Conservation (phyloP, 495 filamentous ascomycete species). For the Talaromyces ruber region DNA sequence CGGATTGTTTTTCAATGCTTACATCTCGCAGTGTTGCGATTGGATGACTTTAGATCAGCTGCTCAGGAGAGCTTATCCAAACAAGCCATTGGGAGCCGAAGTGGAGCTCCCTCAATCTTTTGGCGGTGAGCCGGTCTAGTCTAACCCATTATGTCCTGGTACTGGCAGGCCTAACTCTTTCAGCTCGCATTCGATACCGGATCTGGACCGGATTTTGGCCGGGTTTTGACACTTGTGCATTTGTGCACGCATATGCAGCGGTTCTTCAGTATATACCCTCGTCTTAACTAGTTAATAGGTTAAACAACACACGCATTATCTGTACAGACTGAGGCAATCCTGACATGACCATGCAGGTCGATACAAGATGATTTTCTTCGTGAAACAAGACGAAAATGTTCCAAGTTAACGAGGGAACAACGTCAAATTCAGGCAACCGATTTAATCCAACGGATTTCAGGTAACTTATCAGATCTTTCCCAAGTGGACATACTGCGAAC, state of each 20-base stretch:
- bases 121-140: not conserved
- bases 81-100: not conserved
- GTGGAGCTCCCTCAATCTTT: not conserved
- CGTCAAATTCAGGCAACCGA: not conserved
- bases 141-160: not conserved
- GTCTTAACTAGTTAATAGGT: too few species aligned
- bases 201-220: not conserved
- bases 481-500: not conserved
- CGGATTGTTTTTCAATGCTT: not conserved
- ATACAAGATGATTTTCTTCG: not conserved
- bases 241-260: not conserved
- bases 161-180: not conserved
- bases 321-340: not conserved
- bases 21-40: not conserved
- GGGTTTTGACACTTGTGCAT: not conserved
- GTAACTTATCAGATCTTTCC: not conserved
- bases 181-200: too few species aligned
- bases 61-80: not conserved
- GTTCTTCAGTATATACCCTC: not conserved
- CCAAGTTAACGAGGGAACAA: not conserved
- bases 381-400: not conserved
- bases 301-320: not conserved
- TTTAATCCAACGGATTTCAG: not conserved
- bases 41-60: not conserved
- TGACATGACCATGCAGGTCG: not conserved